Base-by-base conservation (phyloP, 345 rosid genomes). In the Camelina sativa region DNA sequence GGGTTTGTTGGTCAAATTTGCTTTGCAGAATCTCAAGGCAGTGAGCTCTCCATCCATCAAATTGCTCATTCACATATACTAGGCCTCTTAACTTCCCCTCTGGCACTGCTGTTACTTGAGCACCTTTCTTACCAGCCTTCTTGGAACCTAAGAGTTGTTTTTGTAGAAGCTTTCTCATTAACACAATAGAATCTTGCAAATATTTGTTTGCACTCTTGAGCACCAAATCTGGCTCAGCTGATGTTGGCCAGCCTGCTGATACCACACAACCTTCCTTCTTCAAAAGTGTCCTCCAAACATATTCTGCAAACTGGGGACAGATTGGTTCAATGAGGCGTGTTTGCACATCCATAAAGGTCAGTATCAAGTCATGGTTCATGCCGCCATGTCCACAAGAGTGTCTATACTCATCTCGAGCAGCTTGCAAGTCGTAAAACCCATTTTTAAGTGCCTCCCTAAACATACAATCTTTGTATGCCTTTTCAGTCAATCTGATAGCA, bases 401-500 rank as follows among this genome's bases (percentile, higher is more conserved):
- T 65, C 95, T 87, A 75, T 94, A 94, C 82, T 88, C 97, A 71
- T 94, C 97, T 75, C 96, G 82, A 60, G 96, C 98, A 74, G 96
- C 87, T 82, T 94, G 98, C 44, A 94, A 89, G 80, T 94, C 96
- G 76, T 91, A 91, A 73, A 89, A 91, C 20, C 98, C 98, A 63
- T 80, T 83, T 80, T 94, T 94, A 22, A 94, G 84, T 51, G 97
- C 98, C 79, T 93, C 98, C 57, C 97, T 82, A 73, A 93, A 91
- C 97, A 93, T 79, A 84, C 62, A 93, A 67, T 85, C 79, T 64
- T 71, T 69, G 70, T 89, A 94, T 50, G 80, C 78, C 68, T 87
- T 81, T 80, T 86, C 91, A 15, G 97, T 90, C 84, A 76, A 77
- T 67, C 79, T 80, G 71, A 94, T 84, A 44, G 97, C 96, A 56